These are phyloP conservation scores for Peronosclerospora sorghi DNA, from an alignment of 352 stramenopile species.

Conservation along the genomic window DNA sequence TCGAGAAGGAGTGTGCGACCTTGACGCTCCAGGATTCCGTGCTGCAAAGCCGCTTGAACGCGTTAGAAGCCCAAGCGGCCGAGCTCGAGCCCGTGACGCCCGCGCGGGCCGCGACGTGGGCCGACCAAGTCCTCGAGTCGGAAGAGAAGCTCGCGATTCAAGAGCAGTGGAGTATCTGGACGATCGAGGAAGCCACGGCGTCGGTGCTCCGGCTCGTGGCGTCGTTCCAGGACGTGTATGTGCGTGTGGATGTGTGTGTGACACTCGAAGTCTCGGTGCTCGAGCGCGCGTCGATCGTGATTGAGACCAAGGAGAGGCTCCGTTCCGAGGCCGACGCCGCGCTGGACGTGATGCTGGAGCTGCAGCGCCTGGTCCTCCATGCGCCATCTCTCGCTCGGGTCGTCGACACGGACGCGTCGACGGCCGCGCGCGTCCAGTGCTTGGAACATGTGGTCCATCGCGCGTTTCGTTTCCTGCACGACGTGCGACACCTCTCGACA, in stretches of 20 bases:
- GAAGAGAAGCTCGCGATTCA: conserved; percentile 51
- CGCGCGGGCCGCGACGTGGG: conserved; percentile 11
- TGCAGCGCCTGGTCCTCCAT: conserved; percentile 43
- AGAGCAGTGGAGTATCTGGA: conserved; percentile 39
- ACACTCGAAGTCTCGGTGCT: conserved; percentile 6
- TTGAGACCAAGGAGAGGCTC: conserved; percentile 22
- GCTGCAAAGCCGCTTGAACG: conserved; percentile 43
- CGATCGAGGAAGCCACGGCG: conserved; percentile 33
- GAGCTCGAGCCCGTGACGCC: conserved; percentile 36
- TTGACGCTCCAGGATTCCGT: conserved; percentile 60
- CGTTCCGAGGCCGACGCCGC: no score
- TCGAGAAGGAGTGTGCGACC: conserved; percentile 50
- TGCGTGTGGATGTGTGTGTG: conserved; percentile 22
- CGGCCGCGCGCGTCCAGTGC: conserved; percentile 31
- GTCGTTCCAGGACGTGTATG: conserved; percentile 30
- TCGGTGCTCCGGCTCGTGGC: conserved; percentile 31
- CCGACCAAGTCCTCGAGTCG: conserved; percentile 31
- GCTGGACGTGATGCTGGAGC: conserved; percentile 31
- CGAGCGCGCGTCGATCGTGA: conserved; percentile 8
- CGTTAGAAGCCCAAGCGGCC: conserved; percentile 35
- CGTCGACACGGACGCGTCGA: conserved; percentile 14
- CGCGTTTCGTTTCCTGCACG: conserved; percentile 42
- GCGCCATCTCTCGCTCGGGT: conserved; percentile 22
- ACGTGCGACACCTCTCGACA: conserved; percentile 48
- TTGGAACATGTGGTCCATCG: conserved; percentile 43